Conservation (phyloP, 805 yeast species). For the Candida insectalens region DNA sequence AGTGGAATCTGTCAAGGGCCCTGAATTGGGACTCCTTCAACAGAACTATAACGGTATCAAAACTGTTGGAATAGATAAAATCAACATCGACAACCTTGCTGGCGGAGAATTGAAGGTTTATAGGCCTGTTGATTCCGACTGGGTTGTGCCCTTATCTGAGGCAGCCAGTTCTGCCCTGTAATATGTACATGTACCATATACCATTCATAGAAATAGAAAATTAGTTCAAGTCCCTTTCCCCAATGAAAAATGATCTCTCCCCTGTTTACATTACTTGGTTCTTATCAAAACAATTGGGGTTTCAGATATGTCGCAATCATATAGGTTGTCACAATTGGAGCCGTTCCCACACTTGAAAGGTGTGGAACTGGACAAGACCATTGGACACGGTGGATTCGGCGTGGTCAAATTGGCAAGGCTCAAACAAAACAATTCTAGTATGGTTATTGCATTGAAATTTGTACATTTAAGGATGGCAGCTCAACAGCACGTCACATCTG, state of each 20-base stretch:
- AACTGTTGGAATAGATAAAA: conserved; percentile 29
- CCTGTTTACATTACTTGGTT: too few species aligned
- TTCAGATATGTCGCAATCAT: conserved; percentile 17
- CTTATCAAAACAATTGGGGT: too few species aligned
- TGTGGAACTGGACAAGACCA: conserved; percentile 37
- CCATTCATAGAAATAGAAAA: too few species aligned
- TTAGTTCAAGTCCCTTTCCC: too few species aligned
- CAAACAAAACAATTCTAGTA: conserved; percentile 16
- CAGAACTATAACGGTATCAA: conserved; percentile 39
- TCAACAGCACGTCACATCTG: conserved; percentile 21
- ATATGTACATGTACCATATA: too few species aligned
- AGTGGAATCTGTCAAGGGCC: conserved; percentile 21
- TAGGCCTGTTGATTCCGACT: conserved; percentile 36
- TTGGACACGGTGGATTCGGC: conserved; percentile 66
- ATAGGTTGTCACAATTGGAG: conserved; percentile 35
- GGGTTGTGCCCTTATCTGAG: conserved; percentile 26
- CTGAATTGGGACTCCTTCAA: conserved; percentile 29
- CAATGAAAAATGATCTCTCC: too few species aligned
- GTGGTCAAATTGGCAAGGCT: conserved; percentile 42
- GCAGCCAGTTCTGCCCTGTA: conserved; percentile 3
- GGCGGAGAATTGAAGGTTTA: conserved; percentile 36
- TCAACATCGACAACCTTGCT: conserved; percentile 27
- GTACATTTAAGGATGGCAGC: conserved; percentile 30
- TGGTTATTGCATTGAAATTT: conserved; percentile 45
- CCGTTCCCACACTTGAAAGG: conserved; percentile 39